These are phyloP conservation scores for Coffea humblotiana DNA, from an alignment of 305 asterid genomes.

Conservation along the genomic window DNA sequence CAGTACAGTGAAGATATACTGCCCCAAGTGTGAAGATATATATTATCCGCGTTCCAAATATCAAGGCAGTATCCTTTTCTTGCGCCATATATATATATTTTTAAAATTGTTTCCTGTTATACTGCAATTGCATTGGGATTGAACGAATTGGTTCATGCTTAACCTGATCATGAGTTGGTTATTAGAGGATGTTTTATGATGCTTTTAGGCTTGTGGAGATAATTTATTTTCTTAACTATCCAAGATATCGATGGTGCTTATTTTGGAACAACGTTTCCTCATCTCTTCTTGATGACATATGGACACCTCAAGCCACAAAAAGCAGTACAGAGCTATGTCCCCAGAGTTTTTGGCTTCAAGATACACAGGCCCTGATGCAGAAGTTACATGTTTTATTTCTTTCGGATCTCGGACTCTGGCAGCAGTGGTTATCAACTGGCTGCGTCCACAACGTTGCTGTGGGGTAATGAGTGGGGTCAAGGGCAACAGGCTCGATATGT, in stretches of 20 bases:
- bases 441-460: slow-evolving; percentile 27
- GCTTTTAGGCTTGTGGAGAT: not conserved
- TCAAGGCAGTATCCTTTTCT: slow-evolving; percentile 90
- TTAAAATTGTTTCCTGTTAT: slow-evolving; percentile 5
- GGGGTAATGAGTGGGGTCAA: slow-evolving; percentile 29
- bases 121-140: slow-evolving; percentile 17
- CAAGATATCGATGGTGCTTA: slow-evolving; percentile 84
- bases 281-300: slow-evolving; percentile 87
- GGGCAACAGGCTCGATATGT: slow-evolving; percentile 31
- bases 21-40: slow-evolving; percentile 91
- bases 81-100: not conserved
- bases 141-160: not conserved
- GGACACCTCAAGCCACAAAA: slow-evolving; percentile 95
- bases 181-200: not conserved
- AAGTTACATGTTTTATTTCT: slow-evolving; percentile 20
- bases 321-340: slow-evolving; percentile 70
- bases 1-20: slow-evolving; percentile 84
- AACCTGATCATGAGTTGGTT: not conserved
- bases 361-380: slow-evolving; percentile 67
- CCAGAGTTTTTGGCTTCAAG: slow-evolving; percentile 87
- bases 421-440: slow-evolving; percentile 35
- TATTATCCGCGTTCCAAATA: slow-evolving; percentile 83
- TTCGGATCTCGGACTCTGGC: slow-evolving; percentile 32
- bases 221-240: slow-evolving; percentile 43
- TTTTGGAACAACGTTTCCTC: slow-evolving; percentile 90